phyloP scores from a whole-genome alignment of 148 eudicot species.

The Selenicereus undatus region DNA sequence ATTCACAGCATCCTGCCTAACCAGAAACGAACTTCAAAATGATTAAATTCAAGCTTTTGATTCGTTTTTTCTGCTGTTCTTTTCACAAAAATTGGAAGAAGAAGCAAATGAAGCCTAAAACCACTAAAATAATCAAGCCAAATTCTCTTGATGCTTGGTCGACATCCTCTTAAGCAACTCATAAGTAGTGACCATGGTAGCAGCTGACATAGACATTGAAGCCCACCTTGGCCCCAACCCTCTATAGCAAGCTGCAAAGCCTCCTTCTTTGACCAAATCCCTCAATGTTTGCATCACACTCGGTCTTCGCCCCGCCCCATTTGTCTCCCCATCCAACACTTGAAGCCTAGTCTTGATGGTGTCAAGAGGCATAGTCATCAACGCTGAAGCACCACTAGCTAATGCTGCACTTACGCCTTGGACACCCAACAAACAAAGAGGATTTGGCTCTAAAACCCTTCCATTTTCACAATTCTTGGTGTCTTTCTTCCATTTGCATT shows the following conservation, averaged over 20 bases:
- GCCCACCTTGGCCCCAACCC: slow-evolving; percentile 76
- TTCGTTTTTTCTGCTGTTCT: slow-evolving; percentile 3
- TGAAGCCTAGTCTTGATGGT: slow-evolving; percentile 64
- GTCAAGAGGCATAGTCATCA: slow-evolving; percentile 68
- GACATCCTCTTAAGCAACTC: slow-evolving; percentile 68
- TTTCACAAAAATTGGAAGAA: neutral
- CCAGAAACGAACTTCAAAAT: neutral
- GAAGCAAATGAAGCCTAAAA: neutral
- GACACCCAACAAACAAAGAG: slow-evolving; percentile 44
- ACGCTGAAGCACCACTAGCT: slow-evolving; percentile 60
- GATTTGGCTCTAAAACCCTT: slow-evolving; percentile 29
- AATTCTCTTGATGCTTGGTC: slow-evolving; percentile 41
- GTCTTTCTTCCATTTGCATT: slow-evolving; percentile 45
- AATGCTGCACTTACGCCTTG: slow-evolving; percentile 65
- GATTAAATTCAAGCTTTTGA: neutral
- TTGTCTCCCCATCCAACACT: slow-evolving; percentile 44
- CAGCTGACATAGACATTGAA: slow-evolving; percentile 71
- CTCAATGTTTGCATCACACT: slow-evolving; percentile 45
- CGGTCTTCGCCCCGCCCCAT: slow-evolving; percentile 35
- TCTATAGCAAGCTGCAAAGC: slow-evolving; percentile 61
- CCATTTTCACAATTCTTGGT: slow-evolving; percentile 25
- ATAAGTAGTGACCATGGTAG: slow-evolving; percentile 74
- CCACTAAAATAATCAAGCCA: slow-evolving; percentile 16
- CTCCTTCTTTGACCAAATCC: slow-evolving; percentile 62
- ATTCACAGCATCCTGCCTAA: neutral